Base-by-base conservation (phyloP, 441 rosid genomes). In the Erysimum cheiri region DNA sequence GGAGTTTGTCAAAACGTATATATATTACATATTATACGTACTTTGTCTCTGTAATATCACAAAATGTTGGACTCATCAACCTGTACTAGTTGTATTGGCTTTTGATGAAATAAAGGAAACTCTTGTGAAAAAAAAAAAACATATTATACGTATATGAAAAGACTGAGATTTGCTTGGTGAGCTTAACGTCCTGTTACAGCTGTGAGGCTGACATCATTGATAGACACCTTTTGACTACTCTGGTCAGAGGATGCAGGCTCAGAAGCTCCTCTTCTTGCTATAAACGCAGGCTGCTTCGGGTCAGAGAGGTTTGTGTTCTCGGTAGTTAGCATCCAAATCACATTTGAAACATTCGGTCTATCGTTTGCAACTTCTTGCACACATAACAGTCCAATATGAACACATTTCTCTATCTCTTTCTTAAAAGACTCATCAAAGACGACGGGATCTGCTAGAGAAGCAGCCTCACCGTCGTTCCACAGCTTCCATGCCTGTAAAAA, bases 301-400 rank as follows among this genome's bases (percentile, higher is more conserved):
- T 39, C 35, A 0, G 80, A 61, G 35, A 81, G 78, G 31, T 61
- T 60, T 3, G 63, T 14, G 4, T 50, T 65, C 59, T 87, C 85
- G n/a, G 79, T 80, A 3, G 75, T 82, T 9, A 87, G 77, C 92
- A 87, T 86, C 14, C 80, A 81, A 15, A 80, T 50, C 29, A 81
- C 82, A 0, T 69, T 72, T 2, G 80, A 58, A 61, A 85, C 80
- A 47, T 67, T 69, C 1, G 91, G 96, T 71, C 93, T 77, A 31
- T 88, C 92, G 15, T 79, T 74, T 1, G 77, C 80, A 19, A 69
- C 72, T 50, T 85, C 84, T 70, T 88, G 92, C 40, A 83, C 84
- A 46, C 92, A 86, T 13, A 91, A 48, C 55, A 91, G 54, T 31
- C 90, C 92, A 48, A 85, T 81, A 14, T 89, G 77, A 15, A 85